Evolutionary conservation across 1,284 basidiomycete genomes (phyloP).

Genomic region (Ganoderma sinense): DNA sequence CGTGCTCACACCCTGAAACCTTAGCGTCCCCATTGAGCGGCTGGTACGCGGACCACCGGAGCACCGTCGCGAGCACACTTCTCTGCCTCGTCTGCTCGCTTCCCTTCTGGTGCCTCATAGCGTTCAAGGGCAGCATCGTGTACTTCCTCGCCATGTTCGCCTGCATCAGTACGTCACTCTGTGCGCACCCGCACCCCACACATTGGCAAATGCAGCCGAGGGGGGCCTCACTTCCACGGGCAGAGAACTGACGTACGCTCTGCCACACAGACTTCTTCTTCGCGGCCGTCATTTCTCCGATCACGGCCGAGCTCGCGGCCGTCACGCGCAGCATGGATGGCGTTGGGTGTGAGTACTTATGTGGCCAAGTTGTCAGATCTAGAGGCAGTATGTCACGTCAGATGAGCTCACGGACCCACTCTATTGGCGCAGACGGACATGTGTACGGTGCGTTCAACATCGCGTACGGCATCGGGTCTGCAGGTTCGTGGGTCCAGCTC

Average conservation of each 20-base stretch:
- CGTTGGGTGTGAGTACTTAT: conserved; percentile 76
- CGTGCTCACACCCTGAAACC: conserved; percentile 11
- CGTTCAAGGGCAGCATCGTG: conserved; percentile 57
- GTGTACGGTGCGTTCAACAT: conserved; percentile 75
- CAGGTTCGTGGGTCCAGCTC: conserved; percentile 44
- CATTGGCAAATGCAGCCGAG: background rate
- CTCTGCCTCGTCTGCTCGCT: conserved; percentile 59
- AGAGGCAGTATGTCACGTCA: background rate
- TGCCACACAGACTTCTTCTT: conserved; percentile 61
- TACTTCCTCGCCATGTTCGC: conserved; percentile 70
- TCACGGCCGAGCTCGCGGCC: conserved; percentile 70
- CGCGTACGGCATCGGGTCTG: conserved; percentile 68
- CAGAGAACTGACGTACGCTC: background rate
- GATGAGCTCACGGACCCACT: conserved; percentile 15
- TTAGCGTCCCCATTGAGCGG: conserved; percentile 71
- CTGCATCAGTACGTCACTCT: conserved; percentile 58
- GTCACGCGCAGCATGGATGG: conserved; percentile 62
- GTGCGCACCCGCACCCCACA: background rate
- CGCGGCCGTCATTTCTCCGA: conserved; percentile 61
- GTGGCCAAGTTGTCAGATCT: conserved; percentile 9
- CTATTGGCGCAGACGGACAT: conserved; percentile 58
- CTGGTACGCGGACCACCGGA: conserved; percentile 65
- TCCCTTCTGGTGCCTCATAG: conserved; percentile 74
- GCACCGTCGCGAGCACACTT: conserved; percentile 63
- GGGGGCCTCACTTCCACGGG: background rate